phyloP scores from a whole-genome alignment of 257 asterid species.

The Oldenlandia corymbosa region DNA sequence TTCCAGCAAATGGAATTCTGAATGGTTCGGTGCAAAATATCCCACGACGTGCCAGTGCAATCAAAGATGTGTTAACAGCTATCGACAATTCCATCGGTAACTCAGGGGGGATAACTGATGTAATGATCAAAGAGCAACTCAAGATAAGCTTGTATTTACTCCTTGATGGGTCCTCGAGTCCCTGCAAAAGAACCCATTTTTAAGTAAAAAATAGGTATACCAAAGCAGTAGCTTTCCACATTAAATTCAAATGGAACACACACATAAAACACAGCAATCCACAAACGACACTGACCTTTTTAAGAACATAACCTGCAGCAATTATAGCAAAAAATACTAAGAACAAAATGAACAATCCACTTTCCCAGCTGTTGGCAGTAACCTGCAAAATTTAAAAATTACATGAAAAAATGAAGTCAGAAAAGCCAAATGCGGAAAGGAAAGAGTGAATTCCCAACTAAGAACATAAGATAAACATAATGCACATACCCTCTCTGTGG shows the following conservation, averaged over 20 bases:
- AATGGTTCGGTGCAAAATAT: slow-evolving; percentile 97
- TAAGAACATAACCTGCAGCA: slow-evolving; percentile 98
- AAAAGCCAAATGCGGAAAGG: neutral
- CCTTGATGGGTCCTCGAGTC: slow-evolving; percentile 99
- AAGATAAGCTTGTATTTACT: slow-evolving; percentile 92
- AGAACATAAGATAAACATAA: slow-evolving; percentile 17
- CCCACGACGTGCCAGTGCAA: slow-evolving; percentile 93
- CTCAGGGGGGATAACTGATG: slow-evolving; percentile 98
- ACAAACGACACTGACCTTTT: slow-evolving; percentile 45
- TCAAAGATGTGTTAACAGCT: slow-evolving; percentile 96
- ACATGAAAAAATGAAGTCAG: slow-evolving; percentile 12
- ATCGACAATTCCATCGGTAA: slow-evolving; percentile 98
- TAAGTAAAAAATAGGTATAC: slow-evolving; percentile 6
- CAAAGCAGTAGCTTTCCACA: neutral
- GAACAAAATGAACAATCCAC: slow-evolving; percentile 89
- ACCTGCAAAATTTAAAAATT: slow-evolving; percentile 40
- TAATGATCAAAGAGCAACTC: slow-evolving; percentile 92
- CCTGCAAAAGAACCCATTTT: slow-evolving; percentile 42
- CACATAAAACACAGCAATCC: neutral
- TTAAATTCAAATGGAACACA: too few relatives aligned
- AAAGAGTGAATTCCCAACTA: neutral
- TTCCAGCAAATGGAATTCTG: slow-evolving; percentile 97
- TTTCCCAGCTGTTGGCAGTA: slow-evolving; percentile 99
- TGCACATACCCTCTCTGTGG: slow-evolving; percentile 85
- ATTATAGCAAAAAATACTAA: slow-evolving; percentile 87